Evolutionary conservation across 2,329 filamentous ascomycete species (phyloP).

Genomic region (Elsinoe necatrix): DNA sequence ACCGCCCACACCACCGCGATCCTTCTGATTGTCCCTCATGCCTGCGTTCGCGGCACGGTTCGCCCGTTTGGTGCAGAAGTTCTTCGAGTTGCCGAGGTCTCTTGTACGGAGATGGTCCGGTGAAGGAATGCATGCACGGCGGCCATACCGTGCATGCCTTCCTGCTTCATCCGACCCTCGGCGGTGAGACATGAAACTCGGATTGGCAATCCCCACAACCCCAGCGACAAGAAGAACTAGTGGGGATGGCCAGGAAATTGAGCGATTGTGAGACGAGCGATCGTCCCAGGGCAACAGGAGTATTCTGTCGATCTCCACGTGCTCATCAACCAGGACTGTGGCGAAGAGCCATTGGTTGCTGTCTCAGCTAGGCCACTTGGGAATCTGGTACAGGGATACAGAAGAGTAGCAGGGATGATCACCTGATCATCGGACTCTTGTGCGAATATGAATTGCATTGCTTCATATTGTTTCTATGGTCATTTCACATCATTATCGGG

Average conservation of each 20-base stretch:
- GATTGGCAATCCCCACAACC: neutral
- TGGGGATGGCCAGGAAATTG: neutral
- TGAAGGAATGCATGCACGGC: neutral
- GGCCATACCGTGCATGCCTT: neutral
- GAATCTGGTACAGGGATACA: neutral
- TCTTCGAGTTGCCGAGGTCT: neutral
- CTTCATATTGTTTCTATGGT: neutral
- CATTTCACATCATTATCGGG: neutral
- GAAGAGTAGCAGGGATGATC: neutral
- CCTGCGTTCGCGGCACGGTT: conserved; percentile 1
- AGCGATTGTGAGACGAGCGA: neutral
- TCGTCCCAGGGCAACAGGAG: neutral
- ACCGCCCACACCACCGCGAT: neutral
- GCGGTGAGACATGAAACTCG: neutral
- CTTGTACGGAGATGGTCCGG: neutral
- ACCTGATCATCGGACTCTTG: neutral
- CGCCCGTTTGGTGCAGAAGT: neutral
- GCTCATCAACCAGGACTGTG: neutral
- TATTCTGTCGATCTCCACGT: conserved; percentile 7
- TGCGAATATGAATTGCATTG: neutral
- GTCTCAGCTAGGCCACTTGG: neutral
- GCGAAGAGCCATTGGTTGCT: neutral
- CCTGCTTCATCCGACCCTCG: conserved; percentile 5
- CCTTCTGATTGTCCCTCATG: neutral
- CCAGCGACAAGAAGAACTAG: neutral